Percentiles rank a stretch among this genome's conserved stretches.
phyloP scores from a whole-genome alignment of 2,329 filamentous ascomycete species.

The Golovinomyces cichoracearum region DNA sequence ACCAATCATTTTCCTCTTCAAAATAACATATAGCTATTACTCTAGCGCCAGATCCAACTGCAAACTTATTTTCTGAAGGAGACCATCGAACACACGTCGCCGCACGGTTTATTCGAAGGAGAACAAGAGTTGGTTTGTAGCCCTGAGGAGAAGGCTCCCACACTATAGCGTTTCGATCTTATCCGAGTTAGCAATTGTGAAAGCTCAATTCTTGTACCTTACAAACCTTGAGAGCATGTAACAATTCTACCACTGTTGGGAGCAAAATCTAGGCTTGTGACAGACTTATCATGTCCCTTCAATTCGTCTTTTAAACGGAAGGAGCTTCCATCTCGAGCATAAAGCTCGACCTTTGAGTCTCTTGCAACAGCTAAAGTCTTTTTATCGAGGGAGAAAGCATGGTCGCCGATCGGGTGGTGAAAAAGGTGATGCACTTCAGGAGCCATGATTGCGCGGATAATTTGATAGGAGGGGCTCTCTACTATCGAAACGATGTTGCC shows the following conservation, averaged over 20 bases:
- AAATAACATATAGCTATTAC: constrained; percentile 97
- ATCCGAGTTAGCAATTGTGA: constrained; percentile 2
- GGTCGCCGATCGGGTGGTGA: constrained; percentile 85
- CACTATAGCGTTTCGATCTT: constrained; percentile 90
- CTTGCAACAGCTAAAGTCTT: constrained; percentile 71
- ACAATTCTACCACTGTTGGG: constrained; percentile 78
- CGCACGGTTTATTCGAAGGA: constrained; percentile 87
- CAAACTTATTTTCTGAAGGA: constrained; percentile 89
- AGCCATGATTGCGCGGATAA: constrained; percentile 34
- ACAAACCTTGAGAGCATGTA: constrained; percentile 74
- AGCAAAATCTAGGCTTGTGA: constrained; percentile 90
- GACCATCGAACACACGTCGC: constrained; percentile 96
- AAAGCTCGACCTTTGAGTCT: constrained; percentile 75
- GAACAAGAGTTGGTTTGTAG: constrained; percentile 90
- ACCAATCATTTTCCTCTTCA: constrained; percentile 98
- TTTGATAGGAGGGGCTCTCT: constrained; percentile 91
- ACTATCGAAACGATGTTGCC: constrained; percentile 65
- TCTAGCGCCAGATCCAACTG: constrained; percentile 81
- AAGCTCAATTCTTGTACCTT: background rate
- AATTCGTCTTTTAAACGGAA: constrained; percentile 78
- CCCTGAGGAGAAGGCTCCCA: constrained; percentile 85
- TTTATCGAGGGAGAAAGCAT: constrained; percentile 89
- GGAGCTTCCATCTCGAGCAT: constrained; percentile 41
- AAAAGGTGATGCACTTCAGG: constrained; percentile 94
- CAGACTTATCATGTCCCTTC: constrained; percentile 87